Base-by-base conservation (phyloP, 2,329 filamentous ascomycete species). In the Elsinoe australis region DNA sequence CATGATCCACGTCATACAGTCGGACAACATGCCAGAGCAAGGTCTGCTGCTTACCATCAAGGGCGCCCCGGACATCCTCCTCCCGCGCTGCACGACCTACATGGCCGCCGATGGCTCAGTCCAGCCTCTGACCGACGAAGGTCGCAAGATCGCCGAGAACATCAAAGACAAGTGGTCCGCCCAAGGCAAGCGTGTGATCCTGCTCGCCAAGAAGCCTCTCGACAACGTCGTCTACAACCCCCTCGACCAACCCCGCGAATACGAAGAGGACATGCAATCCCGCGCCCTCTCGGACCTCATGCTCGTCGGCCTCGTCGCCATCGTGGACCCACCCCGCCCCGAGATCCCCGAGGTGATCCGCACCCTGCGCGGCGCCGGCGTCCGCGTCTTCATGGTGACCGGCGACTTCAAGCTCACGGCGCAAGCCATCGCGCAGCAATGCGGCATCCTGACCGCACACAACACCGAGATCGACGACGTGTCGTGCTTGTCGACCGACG, bases 371-470 rank as follows among this genome's bases (percentile, higher is more conserved):
- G 71, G 76, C 1, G 85, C 85, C 3, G 82, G 82, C 1, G 83
- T 89, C 47, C 72, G 80, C n/a, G 79, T 87, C 22, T 82, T 85
- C 63, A 89, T 89, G 84, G 84, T 88, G 0, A 89, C 85, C 1
- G 83, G 85, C 7, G 85, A 89, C 58, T 87, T 85, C 60, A 80
- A 81, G 19, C 72, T 87, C 12, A 89, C 85, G 0, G 84, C 85
- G 0, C 72, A 79, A 52, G 81, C 83, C 1, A 87, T 89, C 52
- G 83, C 84, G 0, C 71, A 75, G 2, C 78, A 87, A 48, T 85
- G 82, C 51, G 81, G 83, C 6, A 87, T 87, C 58, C 73, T 88
- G 46, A 82, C 72, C 1, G 72, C 71, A 33, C 66, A 68, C 0
- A 60, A 66, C 1, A 60, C 65, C 2, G 56, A 66, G 2, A 69